Evolutionary conservation across 306 rosid genomes (phyloP).

Genomic region (Astragalus glycyphyllos): DNA sequence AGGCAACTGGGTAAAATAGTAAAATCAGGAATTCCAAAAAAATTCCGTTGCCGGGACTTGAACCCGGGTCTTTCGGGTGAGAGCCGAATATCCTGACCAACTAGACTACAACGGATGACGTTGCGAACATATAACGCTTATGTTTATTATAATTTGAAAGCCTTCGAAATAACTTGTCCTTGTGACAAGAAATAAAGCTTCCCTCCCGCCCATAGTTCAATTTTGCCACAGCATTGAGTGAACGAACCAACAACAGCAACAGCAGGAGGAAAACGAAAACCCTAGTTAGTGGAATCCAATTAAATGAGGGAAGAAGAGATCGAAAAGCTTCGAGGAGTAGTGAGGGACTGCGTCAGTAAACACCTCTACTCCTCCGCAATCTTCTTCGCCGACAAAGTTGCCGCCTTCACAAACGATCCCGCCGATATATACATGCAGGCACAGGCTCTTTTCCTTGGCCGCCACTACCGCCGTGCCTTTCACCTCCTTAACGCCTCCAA

Average conservation of each 20-base stretch:
- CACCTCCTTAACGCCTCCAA: constrained; percentile 93
- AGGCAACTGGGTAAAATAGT: too few species aligned
- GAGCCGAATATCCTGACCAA: too few species aligned
- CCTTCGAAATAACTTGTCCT: too few species aligned
- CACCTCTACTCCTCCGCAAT: constrained; percentile 94
- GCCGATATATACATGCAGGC: constrained; percentile 98
- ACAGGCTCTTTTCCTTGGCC: constrained; percentile 93
- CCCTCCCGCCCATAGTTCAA: too few species aligned
- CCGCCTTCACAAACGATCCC: constrained; percentile 86
- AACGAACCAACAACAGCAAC: background rate
- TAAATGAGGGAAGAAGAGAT: constrained; percentile 83
- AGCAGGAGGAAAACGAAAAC: background rate
- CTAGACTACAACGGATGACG: too few species aligned
- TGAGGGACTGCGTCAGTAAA: constrained; percentile 90
- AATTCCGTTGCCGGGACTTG: too few species aligned
- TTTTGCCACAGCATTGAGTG: too few species aligned
- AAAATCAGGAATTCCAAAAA: too few species aligned
- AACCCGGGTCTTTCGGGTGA: too few species aligned
- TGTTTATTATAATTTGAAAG: too few species aligned
- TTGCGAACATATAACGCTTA: too few species aligned
- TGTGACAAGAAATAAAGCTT: too few species aligned
- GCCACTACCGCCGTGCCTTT: constrained; percentile 93
- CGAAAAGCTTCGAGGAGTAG: constrained; percentile 94
- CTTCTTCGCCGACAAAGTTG: constrained; percentile 94
- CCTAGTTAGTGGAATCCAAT: background rate